A percentile compares a stretch with the other conserved stretches of the same genome.
These are phyloP conservation scores for Cladochytrium replicatum DNA, from an alignment of 192 early-diverging fungal genomes.

Conservation along the genomic window DNA sequence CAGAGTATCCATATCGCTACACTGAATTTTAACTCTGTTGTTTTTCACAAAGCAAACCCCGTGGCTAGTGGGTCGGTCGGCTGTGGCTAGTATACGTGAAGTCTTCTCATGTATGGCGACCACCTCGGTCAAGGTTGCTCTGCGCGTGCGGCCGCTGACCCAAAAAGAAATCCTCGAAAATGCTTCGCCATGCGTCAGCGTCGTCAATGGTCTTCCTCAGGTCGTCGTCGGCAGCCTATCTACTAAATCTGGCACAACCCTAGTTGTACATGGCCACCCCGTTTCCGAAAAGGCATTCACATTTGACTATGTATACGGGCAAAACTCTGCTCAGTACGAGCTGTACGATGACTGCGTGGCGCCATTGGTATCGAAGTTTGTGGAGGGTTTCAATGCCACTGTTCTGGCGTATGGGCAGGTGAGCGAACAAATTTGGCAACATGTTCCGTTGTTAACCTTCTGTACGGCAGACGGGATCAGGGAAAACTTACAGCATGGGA, in stretches of 20 bases:
- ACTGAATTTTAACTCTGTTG: too few species aligned
- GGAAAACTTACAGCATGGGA: slow-evolving; percentile 52
- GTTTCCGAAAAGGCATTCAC: slow-evolving; percentile 29
- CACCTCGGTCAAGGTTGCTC: slow-evolving; percentile 54
- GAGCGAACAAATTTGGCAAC: not conserved
- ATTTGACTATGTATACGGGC: slow-evolving; percentile 62
- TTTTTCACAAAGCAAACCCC: too few species aligned
- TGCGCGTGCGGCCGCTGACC: slow-evolving; percentile 70
- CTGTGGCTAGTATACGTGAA: too few species aligned
- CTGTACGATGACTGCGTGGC: slow-evolving; percentile 49
- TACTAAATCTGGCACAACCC: not conserved
- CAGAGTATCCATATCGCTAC: too few species aligned
- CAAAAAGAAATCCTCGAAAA: slow-evolving; percentile 59
- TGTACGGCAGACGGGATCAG: slow-evolving; percentile 34
- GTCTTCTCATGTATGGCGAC: too few species aligned
- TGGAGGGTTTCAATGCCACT: slow-evolving; percentile 94
- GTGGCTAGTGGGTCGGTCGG: too few species aligned
- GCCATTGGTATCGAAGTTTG: slow-evolving; percentile 54
- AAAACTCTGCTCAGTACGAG: slow-evolving; percentile 37
- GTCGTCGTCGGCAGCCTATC: slow-evolving; percentile 15
- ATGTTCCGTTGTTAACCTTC: not conserved
- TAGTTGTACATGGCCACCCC: slow-evolving; percentile 4
- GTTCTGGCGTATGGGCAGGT: slow-evolving; percentile 56
- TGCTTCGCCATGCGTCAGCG: slow-evolving; percentile 42
- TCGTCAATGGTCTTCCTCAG: slow-evolving; percentile 11